Percentiles rank a stretch among this genome's conserved stretches.
phyloP scores from a whole-genome alignment of 345 rosid species.

The Camelina laxa region DNA sequence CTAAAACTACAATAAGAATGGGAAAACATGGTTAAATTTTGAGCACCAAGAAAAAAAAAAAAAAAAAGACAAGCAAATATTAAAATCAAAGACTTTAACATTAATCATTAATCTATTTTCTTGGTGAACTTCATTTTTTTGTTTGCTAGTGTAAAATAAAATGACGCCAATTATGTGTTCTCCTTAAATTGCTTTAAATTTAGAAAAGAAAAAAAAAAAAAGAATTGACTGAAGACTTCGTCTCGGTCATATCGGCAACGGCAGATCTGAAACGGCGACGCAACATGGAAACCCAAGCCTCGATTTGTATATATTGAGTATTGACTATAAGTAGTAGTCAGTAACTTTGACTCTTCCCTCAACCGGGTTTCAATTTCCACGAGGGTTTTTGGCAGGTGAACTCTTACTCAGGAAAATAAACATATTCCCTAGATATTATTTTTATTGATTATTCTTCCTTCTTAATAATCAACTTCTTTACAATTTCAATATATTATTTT shows the following conservation, averaged over 20 bases:
- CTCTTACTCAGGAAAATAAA: constrained; percentile 23
- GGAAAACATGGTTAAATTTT: too few relatives aligned
- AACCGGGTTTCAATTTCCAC: constrained; percentile 24
- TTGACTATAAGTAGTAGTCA: not conserved
- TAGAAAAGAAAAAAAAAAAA: too few relatives aligned
- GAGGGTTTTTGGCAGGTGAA: constrained; percentile 47
- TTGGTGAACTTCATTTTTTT: not conserved
- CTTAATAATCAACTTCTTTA: too few relatives aligned
- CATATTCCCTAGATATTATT: constrained; percentile 22
- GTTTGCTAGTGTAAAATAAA: not conserved
- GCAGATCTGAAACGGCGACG: not conserved
- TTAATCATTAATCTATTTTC: too few relatives aligned
- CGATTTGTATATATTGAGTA: not conserved
- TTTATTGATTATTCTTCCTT: constrained; percentile 2
- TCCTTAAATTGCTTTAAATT: too few relatives aligned
- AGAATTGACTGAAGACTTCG: not conserved
- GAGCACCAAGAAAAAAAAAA: too few relatives aligned
- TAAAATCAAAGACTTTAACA: too few relatives aligned
- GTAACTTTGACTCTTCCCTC: constrained; percentile 25
- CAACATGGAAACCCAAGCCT: not conserved
- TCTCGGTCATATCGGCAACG: not conserved
- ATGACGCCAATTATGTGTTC: not conserved
- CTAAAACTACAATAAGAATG: too few relatives aligned
- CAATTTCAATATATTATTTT: too few relatives aligned
- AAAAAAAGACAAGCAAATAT: too few relatives aligned